Evolutionary conservation across 2,329 filamentous ascomycete genomes (phyloP).

Genomic region (Zasmidium cellare): DNA sequence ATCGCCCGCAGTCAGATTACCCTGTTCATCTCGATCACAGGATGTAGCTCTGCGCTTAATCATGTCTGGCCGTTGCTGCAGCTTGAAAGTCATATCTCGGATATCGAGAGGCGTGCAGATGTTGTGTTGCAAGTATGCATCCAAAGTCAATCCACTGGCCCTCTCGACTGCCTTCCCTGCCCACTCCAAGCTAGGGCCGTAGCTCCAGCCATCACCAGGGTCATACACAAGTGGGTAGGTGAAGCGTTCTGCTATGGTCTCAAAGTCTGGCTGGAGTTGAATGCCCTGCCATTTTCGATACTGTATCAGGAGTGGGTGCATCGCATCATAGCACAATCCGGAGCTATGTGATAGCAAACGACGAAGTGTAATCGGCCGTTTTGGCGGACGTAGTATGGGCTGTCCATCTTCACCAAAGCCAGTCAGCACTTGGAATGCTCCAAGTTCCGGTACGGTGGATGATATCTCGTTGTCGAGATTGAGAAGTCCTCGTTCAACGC

Average conservation of each 20-base stretch:
- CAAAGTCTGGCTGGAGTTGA: neutral
- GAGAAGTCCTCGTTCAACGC: constrained; percentile 54
- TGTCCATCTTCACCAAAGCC: neutral
- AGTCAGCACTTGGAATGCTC: constrained; percentile 46
- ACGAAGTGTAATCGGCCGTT: neutral
- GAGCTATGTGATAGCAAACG: neutral
- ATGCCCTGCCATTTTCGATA: neutral
- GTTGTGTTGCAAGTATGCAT: constrained; percentile 45
- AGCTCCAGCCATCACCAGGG: constrained; percentile 53
- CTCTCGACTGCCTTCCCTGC: constrained; percentile 53
- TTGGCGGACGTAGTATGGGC: neutral
- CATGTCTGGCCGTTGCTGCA: constrained; percentile 16
- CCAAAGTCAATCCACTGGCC: constrained; percentile 43
- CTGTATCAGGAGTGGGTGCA: neutral
- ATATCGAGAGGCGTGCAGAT: constrained; percentile 50
- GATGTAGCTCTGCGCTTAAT: constrained; percentile 20
- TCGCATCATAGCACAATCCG: neutral
- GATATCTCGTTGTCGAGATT: constrained; percentile 47
- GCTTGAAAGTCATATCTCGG: constrained; percentile 32
- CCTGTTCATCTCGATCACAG: constrained; percentile 21
- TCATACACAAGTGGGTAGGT: constrained; percentile 46
- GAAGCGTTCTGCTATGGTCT: neutral
- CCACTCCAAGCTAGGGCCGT: constrained; percentile 53
- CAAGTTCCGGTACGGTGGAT: constrained; percentile 48
- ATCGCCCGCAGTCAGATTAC: neutral